Conservation (phyloP, 345 rosid genomes). For the Euphorbia tirucalli region DNA sequence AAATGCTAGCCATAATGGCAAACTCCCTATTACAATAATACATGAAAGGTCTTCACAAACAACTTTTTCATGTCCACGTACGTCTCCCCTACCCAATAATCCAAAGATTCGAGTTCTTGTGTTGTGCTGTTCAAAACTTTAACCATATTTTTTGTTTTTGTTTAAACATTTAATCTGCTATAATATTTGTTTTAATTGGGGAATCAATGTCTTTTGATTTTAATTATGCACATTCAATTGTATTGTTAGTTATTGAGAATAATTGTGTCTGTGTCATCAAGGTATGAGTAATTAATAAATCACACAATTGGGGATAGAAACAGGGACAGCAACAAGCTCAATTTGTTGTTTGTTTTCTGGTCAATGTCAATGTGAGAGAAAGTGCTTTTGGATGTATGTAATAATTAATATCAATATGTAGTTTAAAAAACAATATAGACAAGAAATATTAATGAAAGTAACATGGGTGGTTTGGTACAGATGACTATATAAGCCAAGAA, state of each 20-base stretch:
- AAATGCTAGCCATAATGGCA: too few species aligned
- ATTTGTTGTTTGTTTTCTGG: neutral
- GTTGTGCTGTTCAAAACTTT: neutral
- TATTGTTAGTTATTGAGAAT: too few species aligned
- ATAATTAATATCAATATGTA: neutral
- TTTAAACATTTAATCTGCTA: neutral
- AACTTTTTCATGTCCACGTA: neutral
- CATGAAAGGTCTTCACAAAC: too few species aligned
- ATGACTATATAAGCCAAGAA: slow-evolving; percentile 82
- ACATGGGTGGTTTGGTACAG: slow-evolving; percentile 30
- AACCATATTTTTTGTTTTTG: neutral
- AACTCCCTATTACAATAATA: too few species aligned
- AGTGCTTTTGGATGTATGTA: neutral
- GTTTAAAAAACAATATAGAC: neutral
- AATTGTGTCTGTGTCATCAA: too few species aligned
- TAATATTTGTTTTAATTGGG: neutral
- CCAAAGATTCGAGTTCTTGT: neutral
- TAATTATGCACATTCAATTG: neutral
- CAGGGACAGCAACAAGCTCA: neutral
- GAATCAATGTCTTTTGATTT: neutral
- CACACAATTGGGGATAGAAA: neutral
- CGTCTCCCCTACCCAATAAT: neutral
- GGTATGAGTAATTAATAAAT: too few species aligned
- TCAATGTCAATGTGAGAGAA: too few species aligned
- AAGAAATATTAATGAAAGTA: neutral